Percentiles rank a stretch among this genome's conserved stretches.
These are phyloP conservation scores for Stenogyne calaminthoides DNA, from an alignment of 305 asterid genomes.

Conservation along the genomic window DNA sequence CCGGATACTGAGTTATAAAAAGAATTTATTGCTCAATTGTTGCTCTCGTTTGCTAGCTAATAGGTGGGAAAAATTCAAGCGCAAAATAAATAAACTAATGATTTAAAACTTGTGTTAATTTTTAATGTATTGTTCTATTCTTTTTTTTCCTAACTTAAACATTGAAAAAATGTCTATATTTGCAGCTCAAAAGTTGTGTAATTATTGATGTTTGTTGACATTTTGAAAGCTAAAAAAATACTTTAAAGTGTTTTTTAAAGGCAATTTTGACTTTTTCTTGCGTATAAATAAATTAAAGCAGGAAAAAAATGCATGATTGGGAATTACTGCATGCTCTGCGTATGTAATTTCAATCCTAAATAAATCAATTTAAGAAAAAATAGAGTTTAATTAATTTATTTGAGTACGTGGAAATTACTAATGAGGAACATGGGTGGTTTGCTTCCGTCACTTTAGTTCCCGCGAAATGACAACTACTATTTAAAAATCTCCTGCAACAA, in stretches of 20 bases:
- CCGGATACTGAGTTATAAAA: too few species aligned
- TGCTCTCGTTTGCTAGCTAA: conserved; percentile 17
- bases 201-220: not conserved
- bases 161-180: not conserved
- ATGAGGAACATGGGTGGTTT: not conserved
- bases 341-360: not conserved
- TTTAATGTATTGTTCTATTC: too few species aligned
- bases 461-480: conserved; percentile 36
- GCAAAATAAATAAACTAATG: not conserved
- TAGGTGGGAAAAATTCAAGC: not conserved
- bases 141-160: not conserved
- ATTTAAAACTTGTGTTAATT: not conserved
- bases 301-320: not conserved
- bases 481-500: conserved; percentile 1
- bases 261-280: not conserved
- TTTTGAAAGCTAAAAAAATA: not conserved
- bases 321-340: not conserved
- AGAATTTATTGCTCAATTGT: too few species aligned
- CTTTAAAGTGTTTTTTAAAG: not conserved
- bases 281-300: not conserved
- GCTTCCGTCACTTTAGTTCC: conserved; percentile 35
- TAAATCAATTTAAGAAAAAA: not conserved
- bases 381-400: not conserved
- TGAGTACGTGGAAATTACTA: not conserved
- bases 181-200: not conserved